Evolutionary conservation across 371 early-diverging fungal genomes (phyloP).

Genomic region (Haplosporangium sp.): DNA sequence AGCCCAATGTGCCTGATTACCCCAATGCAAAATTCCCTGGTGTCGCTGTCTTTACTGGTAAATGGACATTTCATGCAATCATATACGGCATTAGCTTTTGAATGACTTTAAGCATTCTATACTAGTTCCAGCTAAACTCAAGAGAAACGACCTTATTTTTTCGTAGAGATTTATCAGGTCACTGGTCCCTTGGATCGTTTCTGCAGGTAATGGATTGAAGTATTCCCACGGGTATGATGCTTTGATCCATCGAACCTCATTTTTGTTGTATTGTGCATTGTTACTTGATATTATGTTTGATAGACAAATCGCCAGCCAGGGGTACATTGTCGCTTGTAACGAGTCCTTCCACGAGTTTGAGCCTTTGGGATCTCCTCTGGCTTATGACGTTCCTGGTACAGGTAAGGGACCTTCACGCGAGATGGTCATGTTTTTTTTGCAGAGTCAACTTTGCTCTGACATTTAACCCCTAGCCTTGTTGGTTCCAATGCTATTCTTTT

Average conservation of each 20-base stretch:
- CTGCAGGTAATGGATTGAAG: constrained; percentile 56
- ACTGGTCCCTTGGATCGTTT: constrained; percentile 67
- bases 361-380: constrained; percentile 57
- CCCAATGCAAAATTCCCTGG: constrained; percentile 63
- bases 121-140: too few relatives aligned
- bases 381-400: constrained; percentile 63
- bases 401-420: too few relatives aligned
- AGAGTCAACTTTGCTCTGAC: too few relatives aligned
- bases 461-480: not conserved
- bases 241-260: too few relatives aligned
- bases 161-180: constrained; percentile 65
- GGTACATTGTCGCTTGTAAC: constrained; percentile 62
- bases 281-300: not conserved
- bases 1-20: constrained; percentile 57
- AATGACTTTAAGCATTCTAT: too few relatives aligned
- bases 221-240: constrained; percentile 5
- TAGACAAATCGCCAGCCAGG: constrained; percentile 57
- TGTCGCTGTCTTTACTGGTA: constrained; percentile 63
- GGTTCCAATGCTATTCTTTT: too few relatives aligned
- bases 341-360: constrained; percentile 70
- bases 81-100: too few relatives aligned
- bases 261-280: too few relatives aligned
- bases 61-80: too few relatives aligned
- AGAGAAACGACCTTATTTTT: too few relatives aligned
- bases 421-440: too few relatives aligned